These are phyloP conservation scores for Cryptococcus jaspeensis DNA, from an alignment of 1,284 basidiomycete species.

Conservation along the genomic window DNA sequence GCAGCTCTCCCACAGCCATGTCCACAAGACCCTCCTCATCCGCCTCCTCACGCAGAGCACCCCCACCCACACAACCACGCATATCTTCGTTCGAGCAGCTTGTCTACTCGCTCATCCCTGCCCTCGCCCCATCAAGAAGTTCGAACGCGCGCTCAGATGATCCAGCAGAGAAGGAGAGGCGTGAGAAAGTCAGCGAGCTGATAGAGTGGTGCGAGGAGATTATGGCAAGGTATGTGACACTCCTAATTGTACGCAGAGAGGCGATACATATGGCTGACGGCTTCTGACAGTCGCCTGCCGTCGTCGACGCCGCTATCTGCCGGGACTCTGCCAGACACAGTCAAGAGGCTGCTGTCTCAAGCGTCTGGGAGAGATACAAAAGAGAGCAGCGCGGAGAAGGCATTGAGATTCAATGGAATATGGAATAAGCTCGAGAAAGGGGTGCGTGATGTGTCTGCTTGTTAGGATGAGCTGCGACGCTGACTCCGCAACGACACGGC, in stretches of 20 bases:
- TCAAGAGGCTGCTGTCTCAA: slow-evolving; percentile 18
- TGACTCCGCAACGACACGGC: not conserved
- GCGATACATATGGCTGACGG: not conserved
- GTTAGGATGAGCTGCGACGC: too few species aligned
- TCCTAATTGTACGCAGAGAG: not conserved
- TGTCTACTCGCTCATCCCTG: slow-evolving; percentile 36
- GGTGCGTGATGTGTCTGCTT: too few species aligned
- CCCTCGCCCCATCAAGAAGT: slow-evolving; percentile 27
- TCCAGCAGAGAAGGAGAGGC: slow-evolving; percentile 25
- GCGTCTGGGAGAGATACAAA: slow-evolving; percentile 4
- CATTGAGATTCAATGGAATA: slow-evolving; percentile 31
- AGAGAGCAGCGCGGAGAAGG: slow-evolving; percentile 27
- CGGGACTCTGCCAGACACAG: slow-evolving; percentile 23
- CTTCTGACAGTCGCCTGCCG: slow-evolving; percentile 16
- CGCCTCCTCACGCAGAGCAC: slow-evolving; percentile 7
- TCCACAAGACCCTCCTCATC: slow-evolving; percentile 11
- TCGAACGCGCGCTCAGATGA: slow-evolving; percentile 8
- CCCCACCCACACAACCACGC: slow-evolving; percentile 13
- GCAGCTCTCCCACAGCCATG: slow-evolving; percentile 2
- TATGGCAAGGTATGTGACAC: slow-evolving; percentile 31
- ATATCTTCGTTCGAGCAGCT: slow-evolving; percentile 38
- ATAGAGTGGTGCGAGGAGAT: slow-evolving; percentile 42
- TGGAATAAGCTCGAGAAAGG: slow-evolving; percentile 39
- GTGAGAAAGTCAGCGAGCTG: slow-evolving; percentile 40
- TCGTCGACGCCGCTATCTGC: slow-evolving; percentile 25